Percentiles rank a stretch among this genome's conserved stretches.
These are phyloP conservation scores for Graphiopsis chlorocephala DNA, from an alignment of 2,329 filamentous ascomycete species.

Conservation along the genomic window DNA sequence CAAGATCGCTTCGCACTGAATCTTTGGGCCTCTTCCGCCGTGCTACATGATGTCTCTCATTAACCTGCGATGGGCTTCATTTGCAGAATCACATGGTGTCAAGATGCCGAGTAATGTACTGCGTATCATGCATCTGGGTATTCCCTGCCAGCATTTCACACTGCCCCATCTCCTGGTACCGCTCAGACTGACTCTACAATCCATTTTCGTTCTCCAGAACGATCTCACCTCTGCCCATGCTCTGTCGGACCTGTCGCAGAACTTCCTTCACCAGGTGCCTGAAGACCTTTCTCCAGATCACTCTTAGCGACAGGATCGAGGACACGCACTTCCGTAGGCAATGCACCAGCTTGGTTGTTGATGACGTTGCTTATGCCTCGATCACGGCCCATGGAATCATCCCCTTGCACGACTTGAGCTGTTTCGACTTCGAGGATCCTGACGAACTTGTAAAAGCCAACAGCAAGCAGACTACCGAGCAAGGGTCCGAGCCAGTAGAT, in stretches of 20 bases:
- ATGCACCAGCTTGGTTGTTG: neutral
- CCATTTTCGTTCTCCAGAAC: neutral
- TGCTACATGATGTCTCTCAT: neutral
- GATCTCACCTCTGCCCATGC: neutral
- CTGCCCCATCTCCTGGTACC: neutral
- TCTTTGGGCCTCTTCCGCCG: neutral
- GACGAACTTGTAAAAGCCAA: constrained; percentile 17
- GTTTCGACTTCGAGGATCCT: constrained; percentile 12
- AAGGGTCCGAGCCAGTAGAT: constrained; percentile 23
- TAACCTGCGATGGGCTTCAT: neutral
- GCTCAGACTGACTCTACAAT: neutral
- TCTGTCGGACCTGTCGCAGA: neutral
- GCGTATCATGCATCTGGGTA: neutral
- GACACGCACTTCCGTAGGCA: neutral
- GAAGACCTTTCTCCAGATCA: constrained; percentile 14
- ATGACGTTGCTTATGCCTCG: neutral
- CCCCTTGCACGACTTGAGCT: constrained; percentile 9
- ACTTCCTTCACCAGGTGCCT: neutral
- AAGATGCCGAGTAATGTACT: neutral
- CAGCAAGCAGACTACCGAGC: constrained; percentile 19
- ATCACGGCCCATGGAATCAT: constrained; percentile 3
- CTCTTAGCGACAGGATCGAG: constrained; percentile 12
- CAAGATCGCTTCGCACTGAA: neutral
- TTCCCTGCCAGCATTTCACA: neutral
- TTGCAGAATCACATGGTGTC: neutral